Evolutionary conservation across 371 early-diverging fungal genomes (phyloP), one percentile per base, ranked within the genome.

Genomic region (Rhizomucor pusillus): DNA sequence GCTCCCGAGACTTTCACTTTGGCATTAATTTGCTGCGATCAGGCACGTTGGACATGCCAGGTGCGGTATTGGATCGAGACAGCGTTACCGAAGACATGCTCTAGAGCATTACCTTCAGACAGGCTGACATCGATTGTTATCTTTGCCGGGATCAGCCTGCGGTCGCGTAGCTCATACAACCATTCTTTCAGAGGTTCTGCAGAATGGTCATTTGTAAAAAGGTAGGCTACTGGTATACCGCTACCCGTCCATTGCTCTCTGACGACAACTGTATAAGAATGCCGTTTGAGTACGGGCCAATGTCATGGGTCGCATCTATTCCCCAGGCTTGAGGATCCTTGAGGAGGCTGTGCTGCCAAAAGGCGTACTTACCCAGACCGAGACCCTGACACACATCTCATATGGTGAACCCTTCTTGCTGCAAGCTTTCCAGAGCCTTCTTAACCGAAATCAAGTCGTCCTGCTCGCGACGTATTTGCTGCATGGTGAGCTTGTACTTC

Each of bases 251-350:
- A n/a, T n/a, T 13, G 14, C n/a, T 53, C 44, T 13, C 54, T 24
- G 11, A 44, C 23, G 18, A 53, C 54, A 43, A 53, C 44, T 13
- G 36, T 44, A 19, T 53, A 45, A 44, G n/a, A 22, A 51, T 4
- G 5, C 19, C 41, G 22, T 41, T n/a, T 11, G 7, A 4, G 16
- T 43, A 43, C 18, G 3, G 37, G n/a, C 41, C 50, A 14, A 29
- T 43, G 29, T 53, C 34, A 33, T 53, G 52, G 5, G 52, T 39
- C 14, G 41, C 52, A 23, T 51, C 52, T 12, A 51, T 12, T n/a
- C 50, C 25, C 5, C 25, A 24, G 1, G n/a, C n/a, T n/a, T n/a
- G n/a, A n/a, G n/a, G n/a, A n/a, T n/a, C n/a, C n/a, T n/a, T n/a
- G n/a, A n/a, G n/a, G n/a, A n/a, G 40, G 20, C 18, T 18, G 10